These are phyloP conservation scores for Penicillium maclennaniae DNA, from an alignment of 495 filamentous ascomycete genomes.

Conservation along the genomic window DNA sequence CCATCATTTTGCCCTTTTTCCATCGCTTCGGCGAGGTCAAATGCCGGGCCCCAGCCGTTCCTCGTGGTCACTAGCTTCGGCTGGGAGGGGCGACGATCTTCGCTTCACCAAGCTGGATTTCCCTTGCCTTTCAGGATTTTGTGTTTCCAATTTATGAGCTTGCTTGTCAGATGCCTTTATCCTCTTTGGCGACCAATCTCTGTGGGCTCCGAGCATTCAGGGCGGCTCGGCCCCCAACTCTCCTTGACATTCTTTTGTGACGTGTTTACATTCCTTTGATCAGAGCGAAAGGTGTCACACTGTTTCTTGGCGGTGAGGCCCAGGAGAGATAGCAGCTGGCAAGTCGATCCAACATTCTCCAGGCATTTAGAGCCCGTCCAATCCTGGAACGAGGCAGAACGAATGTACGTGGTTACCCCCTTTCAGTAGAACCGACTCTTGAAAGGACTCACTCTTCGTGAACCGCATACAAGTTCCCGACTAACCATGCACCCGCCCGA, in stretches of 20 bases:
- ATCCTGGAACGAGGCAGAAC: too few relatives aligned
- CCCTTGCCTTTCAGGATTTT: background rate
- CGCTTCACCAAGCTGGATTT: background rate
- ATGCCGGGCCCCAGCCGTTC: background rate
- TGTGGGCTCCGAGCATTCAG: background rate
- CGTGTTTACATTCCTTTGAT: background rate
- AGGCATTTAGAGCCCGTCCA: too few relatives aligned
- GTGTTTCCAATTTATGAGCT: background rate
- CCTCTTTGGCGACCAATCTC: background rate
- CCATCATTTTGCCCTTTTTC: too few relatives aligned
- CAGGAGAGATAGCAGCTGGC: too few relatives aligned
- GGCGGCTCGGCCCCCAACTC: background rate
- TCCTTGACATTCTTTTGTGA: background rate
- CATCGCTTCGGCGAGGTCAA: background rate
- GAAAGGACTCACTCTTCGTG: background rate
- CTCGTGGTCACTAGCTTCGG: background rate
- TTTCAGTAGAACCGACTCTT: background rate
- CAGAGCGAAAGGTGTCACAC: too few relatives aligned
- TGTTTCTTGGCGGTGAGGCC: too few relatives aligned
- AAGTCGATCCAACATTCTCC: too few relatives aligned
- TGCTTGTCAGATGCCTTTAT: background rate
- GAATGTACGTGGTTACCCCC: background rate
- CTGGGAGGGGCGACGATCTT: background rate
- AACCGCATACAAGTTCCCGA: background rate
- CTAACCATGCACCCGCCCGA: slow-evolving; percentile 4